A percentile compares a stretch with the other conserved stretches of the same genome.
phyloP scores from a whole-genome alignment of 148 eudicot species.

The Talinum fruticosum region DNA sequence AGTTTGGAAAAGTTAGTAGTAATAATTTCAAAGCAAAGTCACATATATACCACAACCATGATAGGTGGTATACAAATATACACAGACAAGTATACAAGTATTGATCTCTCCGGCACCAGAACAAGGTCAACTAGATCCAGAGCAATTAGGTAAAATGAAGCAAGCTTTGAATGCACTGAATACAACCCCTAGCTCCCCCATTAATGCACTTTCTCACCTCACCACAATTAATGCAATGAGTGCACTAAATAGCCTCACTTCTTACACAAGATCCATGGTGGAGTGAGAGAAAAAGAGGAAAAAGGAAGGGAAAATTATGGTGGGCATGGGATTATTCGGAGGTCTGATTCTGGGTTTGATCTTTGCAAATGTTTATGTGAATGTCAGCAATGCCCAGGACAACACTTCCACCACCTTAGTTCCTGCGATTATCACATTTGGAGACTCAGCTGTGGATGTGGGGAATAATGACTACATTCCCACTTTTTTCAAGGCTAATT shows the following conservation, averaged over 20 bases:
- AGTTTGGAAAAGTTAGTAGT: too few species aligned
- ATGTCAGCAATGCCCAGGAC: constrained; percentile 44
- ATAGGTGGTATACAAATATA: too few species aligned
- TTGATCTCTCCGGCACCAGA: not conserved
- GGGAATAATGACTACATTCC: constrained; percentile 84
- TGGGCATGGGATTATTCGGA: constrained; percentile 21
- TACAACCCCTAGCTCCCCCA: constrained; percentile 22
- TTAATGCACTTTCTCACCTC: constrained; percentile 22
- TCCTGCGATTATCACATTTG: constrained; percentile 81
- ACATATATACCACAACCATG: too few species aligned
- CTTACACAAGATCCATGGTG: not conserved
- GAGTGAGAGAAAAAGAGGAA: not conserved
- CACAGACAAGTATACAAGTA: too few species aligned
- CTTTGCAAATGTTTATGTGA: constrained; percentile 7
- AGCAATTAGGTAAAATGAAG: not conserved
- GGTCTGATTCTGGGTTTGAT: constrained; percentile 17
- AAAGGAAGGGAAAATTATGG: not conserved
- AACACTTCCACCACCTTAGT: constrained; percentile 39
- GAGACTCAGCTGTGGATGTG: constrained; percentile 84
- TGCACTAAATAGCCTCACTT: not conserved
- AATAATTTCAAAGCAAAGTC: too few species aligned
- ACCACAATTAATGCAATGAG: constrained; percentile 17
- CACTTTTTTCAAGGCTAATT: constrained; percentile 79
- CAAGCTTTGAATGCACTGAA: constrained; percentile 19
- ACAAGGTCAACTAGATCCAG: not conserved